phyloP scores from a whole-genome alignment of 2,329 filamentous ascomycete species.

The Drechslerella dactyloides region DNA sequence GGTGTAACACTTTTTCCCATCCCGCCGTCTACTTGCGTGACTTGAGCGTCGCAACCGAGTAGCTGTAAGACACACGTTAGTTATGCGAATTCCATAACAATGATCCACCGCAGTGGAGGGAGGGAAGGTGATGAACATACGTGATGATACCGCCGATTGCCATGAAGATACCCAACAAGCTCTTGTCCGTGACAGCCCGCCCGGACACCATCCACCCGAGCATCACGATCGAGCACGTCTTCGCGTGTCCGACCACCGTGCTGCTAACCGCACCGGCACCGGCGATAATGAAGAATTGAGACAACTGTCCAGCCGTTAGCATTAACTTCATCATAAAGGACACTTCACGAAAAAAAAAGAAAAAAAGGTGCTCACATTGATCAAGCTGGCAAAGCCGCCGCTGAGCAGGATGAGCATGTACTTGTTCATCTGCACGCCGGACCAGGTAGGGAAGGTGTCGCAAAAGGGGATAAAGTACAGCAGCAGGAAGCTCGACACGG shows the following conservation, averaged over 20 bases:
- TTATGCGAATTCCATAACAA: neutral
- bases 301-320: slow-evolving; percentile 51
- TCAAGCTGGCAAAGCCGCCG: slow-evolving; percentile 68
- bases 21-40: neutral
- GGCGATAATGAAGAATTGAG: slow-evolving; percentile 68
- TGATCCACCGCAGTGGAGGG: neutral
- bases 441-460: slow-evolving; percentile 68
- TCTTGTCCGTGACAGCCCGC: slow-evolving; percentile 65
- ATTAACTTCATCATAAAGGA: slow-evolving; percentile 46
- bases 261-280: slow-evolving; percentile 68
- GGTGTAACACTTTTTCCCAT: neutral
- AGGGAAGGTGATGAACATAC: slow-evolving; percentile 57
- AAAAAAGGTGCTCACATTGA: slow-evolving; percentile 65
- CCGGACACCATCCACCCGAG: slow-evolving; percentile 68
- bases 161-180: slow-evolving; percentile 62
- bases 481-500: slow-evolving; percentile 68
- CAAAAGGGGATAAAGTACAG: slow-evolving; percentile 71
- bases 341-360: slow-evolving; percentile 52
- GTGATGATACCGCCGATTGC: slow-evolving; percentile 66
- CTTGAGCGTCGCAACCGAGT: slow-evolving; percentile 1
- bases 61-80: neutral
- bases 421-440: slow-evolving; percentile 62
- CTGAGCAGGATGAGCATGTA: slow-evolving; percentile 69
- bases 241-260: slow-evolving; percentile 70
- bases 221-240: slow-evolving; percentile 71